phyloP scores from a whole-genome alignment of 495 filamentous ascomycete genomes.

The Choiromyces venosus region DNA sequence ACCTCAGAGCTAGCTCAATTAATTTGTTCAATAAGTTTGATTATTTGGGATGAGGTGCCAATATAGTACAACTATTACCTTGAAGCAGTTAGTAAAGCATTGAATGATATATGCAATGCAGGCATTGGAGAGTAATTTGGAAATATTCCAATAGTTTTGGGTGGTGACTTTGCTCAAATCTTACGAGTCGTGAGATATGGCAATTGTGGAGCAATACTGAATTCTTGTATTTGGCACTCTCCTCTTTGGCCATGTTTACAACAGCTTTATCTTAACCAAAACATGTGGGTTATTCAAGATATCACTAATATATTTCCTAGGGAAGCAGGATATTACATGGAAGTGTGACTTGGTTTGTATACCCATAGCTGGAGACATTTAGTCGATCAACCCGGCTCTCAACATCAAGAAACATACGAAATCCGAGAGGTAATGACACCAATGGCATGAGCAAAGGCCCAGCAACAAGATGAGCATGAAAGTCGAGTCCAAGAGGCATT shows the following conservation, averaged over 20 bases:
- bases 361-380: too few relatives aligned
- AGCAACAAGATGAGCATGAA: too few relatives aligned
- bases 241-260: background rate
- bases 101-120: background rate
- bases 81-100: background rate
- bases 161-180: background rate
- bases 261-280: background rate
- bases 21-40: background rate
- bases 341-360: too few relatives aligned
- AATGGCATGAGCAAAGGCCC: too few relatives aligned
- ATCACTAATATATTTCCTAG: too few relatives aligned
- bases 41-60: background rate
- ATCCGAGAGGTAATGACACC: too few relatives aligned
- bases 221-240: background rate
- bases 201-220: background rate
- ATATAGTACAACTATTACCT: background rate
- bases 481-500: too few relatives aligned
- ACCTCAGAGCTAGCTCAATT: background rate
- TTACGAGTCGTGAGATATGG: background rate
- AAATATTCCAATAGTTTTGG: background rate
- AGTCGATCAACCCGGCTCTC: too few relatives aligned
- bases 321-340: too few relatives aligned
- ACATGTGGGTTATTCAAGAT: background rate
- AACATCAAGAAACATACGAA: too few relatives aligned
- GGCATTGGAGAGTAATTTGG: background rate